phyloP scores from a whole-genome alignment of 345 rosid genomes.

The Aurinia saxatilis region DNA sequence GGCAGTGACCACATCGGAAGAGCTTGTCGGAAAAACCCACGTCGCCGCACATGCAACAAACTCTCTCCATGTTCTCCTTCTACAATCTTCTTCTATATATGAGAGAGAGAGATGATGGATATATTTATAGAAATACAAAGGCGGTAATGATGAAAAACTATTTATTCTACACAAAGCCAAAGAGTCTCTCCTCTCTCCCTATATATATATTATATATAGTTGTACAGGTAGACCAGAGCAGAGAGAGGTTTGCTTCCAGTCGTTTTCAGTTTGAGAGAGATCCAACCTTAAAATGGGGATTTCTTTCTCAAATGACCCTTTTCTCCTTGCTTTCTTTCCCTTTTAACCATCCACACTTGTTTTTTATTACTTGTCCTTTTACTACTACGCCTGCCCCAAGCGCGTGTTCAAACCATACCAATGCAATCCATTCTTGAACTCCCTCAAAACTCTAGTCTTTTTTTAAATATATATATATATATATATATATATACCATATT shows the following conservation, averaged over 20 bases:
- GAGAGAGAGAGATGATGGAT: no score
- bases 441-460: no score
- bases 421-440: no score
- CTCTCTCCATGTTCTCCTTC: constrained; percentile 13
- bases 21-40: constrained; percentile 27
- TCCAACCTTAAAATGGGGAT: constrained; percentile 13
- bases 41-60: constrained; percentile 30
- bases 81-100: neutral
- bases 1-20: constrained; percentile 24
- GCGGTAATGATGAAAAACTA: neutral
- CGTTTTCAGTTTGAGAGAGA: constrained; percentile 10
- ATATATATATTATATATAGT: neutral
- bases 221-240: constrained; percentile 8
- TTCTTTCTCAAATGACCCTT: neutral
- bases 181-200: neutral
- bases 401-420: neutral
- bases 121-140: neutral
- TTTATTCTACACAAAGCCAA: no score
- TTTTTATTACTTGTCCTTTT: neutral
- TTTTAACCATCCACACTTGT: neutral
- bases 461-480: no score
- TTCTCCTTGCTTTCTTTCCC: neutral
- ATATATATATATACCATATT: no score
- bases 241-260: constrained; percentile 19
- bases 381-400: neutral